phyloP scores from a whole-genome alignment of 208 protist species.

The Crithidia fasciculata region DNA sequence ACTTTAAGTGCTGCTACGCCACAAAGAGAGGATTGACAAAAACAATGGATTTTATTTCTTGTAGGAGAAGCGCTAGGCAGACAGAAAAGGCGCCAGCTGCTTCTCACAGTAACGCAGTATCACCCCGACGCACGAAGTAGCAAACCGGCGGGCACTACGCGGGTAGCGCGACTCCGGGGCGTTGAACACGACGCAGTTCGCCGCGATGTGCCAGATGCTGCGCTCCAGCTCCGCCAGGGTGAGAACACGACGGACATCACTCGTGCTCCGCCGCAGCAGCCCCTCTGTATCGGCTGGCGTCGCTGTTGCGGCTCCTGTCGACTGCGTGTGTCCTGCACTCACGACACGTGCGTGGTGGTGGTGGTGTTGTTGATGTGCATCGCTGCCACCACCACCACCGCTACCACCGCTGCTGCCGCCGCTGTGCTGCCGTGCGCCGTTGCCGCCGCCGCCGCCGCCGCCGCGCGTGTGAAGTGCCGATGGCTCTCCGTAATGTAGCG shows the following conservation, averaged over 20 bases:
- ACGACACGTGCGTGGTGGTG: no score
- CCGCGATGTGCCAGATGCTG: conserved; percentile 77
- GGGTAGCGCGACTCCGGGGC: conserved; percentile 82
- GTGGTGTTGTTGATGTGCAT: background rate
- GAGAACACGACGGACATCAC: conserved; percentile 33
- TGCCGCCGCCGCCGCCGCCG: background rate
- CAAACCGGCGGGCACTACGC: conserved; percentile 64
- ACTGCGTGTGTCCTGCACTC: conserved; percentile 32
- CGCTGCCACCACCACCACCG: no score
- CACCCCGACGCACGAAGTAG: conserved; percentile 50
- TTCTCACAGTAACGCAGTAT: conserved; percentile 74
- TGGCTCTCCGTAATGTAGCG: conserved; percentile 55
- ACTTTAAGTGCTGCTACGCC: no score
- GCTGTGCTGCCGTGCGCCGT: conserved; percentile 2
- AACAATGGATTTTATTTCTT: no score
- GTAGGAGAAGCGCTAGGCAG: background rate
- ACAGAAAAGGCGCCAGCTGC: conserved; percentile 36
- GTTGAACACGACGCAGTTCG: conserved; percentile 88
- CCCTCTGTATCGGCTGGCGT: background rate
- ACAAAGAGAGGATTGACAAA: no score
- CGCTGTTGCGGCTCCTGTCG: conserved; percentile 14
- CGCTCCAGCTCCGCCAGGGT: conserved; percentile 78
- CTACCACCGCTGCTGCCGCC: conserved; percentile 6
- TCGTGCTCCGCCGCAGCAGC: conserved; percentile 17
- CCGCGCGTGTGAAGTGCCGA: conserved; percentile 43